Conservation (phyloP, 768 basidiomycete genomes). For the Pisolithus marmoratus region DNA sequence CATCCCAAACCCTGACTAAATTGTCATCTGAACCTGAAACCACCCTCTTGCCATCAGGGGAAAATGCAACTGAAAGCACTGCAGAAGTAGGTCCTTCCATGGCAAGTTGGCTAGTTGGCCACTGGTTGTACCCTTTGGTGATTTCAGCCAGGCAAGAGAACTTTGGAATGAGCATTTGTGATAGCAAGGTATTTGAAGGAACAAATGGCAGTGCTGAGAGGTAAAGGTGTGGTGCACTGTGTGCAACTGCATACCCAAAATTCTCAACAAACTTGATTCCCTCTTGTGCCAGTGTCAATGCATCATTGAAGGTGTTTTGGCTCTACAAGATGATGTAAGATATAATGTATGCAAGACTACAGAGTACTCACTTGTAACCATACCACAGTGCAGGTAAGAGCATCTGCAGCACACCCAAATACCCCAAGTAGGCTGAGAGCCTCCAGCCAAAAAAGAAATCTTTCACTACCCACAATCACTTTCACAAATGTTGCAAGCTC, state of each 20-base stretch:
- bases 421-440: neutral
- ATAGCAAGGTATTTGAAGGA: slow-evolving; percentile 21
- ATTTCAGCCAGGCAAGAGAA: neutral
- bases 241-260: slow-evolving; percentile 9
- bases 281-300: slow-evolving; percentile 2
- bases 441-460: slow-evolving; percentile 8
- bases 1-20: neutral
- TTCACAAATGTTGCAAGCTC: neutral
- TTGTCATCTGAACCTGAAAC: slow-evolving; percentile 1
- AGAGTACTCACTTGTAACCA: neutral
- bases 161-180: neutral
- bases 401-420: neutral
- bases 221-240: slow-evolving; percentile 21
- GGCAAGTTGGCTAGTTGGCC: neutral
- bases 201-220: slow-evolving; percentile 20
- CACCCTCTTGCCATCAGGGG: neutral
- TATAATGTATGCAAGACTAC: neutral
- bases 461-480: slow-evolving; percentile 1
- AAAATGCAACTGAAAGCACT: neutral
- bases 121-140: neutral
- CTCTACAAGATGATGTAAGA: neutral
- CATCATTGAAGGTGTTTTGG: neutral
- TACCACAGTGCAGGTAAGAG: neutral
- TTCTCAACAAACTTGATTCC: slow-evolving; percentile 6
- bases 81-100: neutral